Evolutionary conservation across 306 rosid species (phyloP), one percentile per base, ranked within the genome.

Genomic region (Cucumis hystrix): DNA sequence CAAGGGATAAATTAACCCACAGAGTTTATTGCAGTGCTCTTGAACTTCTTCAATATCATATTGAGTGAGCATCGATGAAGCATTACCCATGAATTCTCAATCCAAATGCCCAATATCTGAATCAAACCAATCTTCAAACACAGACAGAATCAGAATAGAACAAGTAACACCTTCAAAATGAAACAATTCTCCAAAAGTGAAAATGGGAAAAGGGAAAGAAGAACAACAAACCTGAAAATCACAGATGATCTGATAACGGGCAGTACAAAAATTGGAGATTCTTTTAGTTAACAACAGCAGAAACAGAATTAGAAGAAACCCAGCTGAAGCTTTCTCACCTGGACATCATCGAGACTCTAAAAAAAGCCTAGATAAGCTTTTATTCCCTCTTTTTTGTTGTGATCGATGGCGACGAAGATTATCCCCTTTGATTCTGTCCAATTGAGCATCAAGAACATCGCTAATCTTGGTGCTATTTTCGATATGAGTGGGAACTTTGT

Each of bases 1-100:
- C 43, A 23, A 10, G 5, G 0, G 23, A n/a, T 45, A 28, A 28
- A 78, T 37, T 55, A 45, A 49, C 94, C 80, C 75, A 88, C 97
- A 89, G 78, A 92, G 79, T 77, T 81, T 41, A 58, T 87, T 73
- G 88, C 96, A 88, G 87, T 92, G 89, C 71, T 89, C 86, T 79
- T 95, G 96, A 60, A 95, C 96, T 86, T 90, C 97, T 81, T 95
- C 99, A 54, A 95, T 95, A 80, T 95, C 98, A 80, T 95, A 95
- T 71, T 88, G 96, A 84, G 97, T 95, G 45, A 92, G 82, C 97
- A 89, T 78, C 51, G 99, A 95, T 47, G 97, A 83, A 12, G 97
- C 87, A 81, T 15, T 87, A 77, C 97, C 98, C 99, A 95, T 92
- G 76, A 80, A 5, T 75, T 54, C 75, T 81, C 77, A 30, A 77